phyloP scores from a whole-genome alignment of 2,329 filamentous ascomycete species.

The Hypoxylon sp. region DNA sequence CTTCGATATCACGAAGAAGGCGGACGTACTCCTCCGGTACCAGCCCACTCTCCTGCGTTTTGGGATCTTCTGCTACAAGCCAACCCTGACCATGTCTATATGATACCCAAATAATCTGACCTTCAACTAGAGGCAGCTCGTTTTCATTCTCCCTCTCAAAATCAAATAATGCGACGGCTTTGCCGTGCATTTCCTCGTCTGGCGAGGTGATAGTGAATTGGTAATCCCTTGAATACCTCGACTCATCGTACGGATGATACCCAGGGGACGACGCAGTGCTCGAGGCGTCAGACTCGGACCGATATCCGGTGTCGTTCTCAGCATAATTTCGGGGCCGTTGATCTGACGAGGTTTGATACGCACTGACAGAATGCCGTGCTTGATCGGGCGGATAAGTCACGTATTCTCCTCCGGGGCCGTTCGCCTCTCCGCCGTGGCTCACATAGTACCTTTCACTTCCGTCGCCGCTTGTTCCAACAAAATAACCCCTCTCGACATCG shows the following conservation, averaged over 20 bases:
- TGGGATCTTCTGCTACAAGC: slow-evolving; percentile 96
- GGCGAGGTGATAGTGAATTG: slow-evolving; percentile 95
- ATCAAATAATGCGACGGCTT: slow-evolving; percentile 94
- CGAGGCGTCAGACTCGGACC: slow-evolving; percentile 69
- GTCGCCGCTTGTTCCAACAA: slow-evolving; percentile 75
- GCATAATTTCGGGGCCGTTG: slow-evolving; percentile 61
- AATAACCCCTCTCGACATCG: slow-evolving; percentile 74
- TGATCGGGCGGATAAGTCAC: slow-evolving; percentile 81
- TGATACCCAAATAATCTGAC: slow-evolving; percentile 95
- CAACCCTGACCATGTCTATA: slow-evolving; percentile 97
- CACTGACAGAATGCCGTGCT: slow-evolving; percentile 67
- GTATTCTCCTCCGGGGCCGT: slow-evolving; percentile 83
- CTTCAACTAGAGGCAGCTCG: slow-evolving; percentile 90
- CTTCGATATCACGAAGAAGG: slow-evolving; percentile 91
- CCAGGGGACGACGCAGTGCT: slow-evolving; percentile 71
- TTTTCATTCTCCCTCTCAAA: slow-evolving; percentile 97
- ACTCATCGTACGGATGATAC: slow-evolving; percentile 74
- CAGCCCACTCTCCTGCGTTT: slow-evolving; percentile 91
- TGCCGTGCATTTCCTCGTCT: slow-evolving; percentile 98
- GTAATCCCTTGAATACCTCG: slow-evolving; percentile 89
- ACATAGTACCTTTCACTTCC: slow-evolving; percentile 82
- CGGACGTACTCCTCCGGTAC: slow-evolving; percentile 98
- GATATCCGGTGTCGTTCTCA: slow-evolving; percentile 64
- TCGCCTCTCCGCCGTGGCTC: slow-evolving; percentile 75
- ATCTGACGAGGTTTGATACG: slow-evolving; percentile 60